Evolutionary conservation across 2,329 filamentous ascomycete species (phyloP).

Genomic region (Beauveria medogensis): DNA sequence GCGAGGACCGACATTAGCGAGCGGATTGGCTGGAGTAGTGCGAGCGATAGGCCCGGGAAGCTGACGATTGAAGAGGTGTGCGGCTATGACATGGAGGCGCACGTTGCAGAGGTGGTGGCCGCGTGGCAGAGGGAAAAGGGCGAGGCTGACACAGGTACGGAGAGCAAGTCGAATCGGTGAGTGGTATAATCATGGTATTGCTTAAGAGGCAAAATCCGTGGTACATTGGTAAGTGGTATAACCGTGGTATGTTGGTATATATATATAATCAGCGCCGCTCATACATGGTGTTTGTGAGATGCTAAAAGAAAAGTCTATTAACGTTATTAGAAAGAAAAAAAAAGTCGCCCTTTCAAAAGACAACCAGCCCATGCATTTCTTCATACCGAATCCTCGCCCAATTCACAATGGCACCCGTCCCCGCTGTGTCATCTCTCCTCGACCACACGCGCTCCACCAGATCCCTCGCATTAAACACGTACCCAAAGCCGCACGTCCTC

Average conservation of each 20-base stretch:
- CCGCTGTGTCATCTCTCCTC: slow-evolving; percentile 20
- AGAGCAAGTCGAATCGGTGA: too few relatives aligned
- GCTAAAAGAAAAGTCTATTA: background rate
- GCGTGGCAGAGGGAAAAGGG: background rate
- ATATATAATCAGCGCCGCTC: too few relatives aligned
- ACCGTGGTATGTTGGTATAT: too few relatives aligned
- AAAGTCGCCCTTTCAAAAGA: slow-evolving; percentile 18
- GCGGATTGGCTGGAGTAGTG: slow-evolving; percentile 47
- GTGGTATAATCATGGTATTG: background rate
- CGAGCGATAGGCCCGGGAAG: slow-evolving; percentile 45
- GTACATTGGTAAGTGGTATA: too few relatives aligned
- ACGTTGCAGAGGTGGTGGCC: slow-evolving; percentile 7
- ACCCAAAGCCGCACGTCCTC: slow-evolving; percentile 33
- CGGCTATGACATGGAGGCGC: slow-evolving; percentile 28
- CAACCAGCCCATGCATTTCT: slow-evolving; percentile 27
- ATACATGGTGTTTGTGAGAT: background rate
- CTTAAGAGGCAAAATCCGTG: too few relatives aligned
- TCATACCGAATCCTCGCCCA: slow-evolving; percentile 28
- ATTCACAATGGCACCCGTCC: slow-evolving; percentile 23
- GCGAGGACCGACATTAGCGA: slow-evolving; percentile 49
- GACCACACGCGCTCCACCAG: slow-evolving; percentile 33
- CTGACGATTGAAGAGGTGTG: slow-evolving; percentile 57
- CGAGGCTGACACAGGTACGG: too few relatives aligned
- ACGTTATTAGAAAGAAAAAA: background rate
- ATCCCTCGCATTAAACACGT: slow-evolving; percentile 32